A percentile compares a stretch with the other conserved stretches of the same genome.
Evolutionary conservation across 768 basidiomycete species (phyloP).

Genomic region (Cyathus striatus): DNA sequence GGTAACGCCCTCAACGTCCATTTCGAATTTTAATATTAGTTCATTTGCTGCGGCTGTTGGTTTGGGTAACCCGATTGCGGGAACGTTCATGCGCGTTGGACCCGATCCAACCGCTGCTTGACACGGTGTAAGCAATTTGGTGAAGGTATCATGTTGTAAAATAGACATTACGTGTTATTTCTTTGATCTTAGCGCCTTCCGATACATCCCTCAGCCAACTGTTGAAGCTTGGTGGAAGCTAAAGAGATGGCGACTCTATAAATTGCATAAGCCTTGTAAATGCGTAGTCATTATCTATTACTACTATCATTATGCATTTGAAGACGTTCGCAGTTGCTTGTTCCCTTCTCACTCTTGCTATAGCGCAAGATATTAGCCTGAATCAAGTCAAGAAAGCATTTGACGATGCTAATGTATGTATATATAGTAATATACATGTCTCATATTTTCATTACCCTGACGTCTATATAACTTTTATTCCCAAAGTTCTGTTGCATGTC

Average conservation of each 20-base stretch:
- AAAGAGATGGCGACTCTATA: no score
- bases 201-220: no score
- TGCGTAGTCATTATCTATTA: no score
- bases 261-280: no score
- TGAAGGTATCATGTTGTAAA: no score
- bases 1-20: neutral
- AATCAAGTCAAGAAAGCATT: neutral
- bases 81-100: neutral
- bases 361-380: neutral
- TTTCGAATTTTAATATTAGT: neutral
- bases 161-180: no score
- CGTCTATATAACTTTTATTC: neutral
- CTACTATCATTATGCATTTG: no score
- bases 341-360: neutral
- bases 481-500: neutral
- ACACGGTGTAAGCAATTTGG: no score
- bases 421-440: no score
- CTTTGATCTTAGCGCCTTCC: no score
- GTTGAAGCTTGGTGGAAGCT: no score
- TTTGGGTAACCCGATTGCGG: neutral
- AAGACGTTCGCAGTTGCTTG: no score
- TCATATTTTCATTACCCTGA: neutral
- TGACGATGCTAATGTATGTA: neutral
- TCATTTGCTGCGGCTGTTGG: neutral
- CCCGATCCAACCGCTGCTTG: conserved; percentile 7